Base-by-base conservation (phyloP, 2,329 filamentous ascomycete genomes). In the Torrubiella hemipterigena region DNA sequence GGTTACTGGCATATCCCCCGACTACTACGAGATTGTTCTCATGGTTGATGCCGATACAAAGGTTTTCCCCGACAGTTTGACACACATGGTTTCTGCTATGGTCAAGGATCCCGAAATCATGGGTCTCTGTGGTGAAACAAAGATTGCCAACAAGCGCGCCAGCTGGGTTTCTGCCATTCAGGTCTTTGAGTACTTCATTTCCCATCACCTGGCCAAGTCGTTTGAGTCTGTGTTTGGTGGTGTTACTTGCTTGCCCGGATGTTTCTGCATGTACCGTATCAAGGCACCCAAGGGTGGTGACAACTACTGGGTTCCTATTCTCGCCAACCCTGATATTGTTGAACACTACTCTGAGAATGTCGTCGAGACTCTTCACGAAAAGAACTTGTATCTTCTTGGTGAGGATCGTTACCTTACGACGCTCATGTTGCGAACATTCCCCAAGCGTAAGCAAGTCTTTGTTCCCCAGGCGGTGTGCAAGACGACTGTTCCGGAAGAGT, bases 231-330 rank as follows among this genome's bases (percentile, higher is more conserved):
- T 95, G 42, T 98, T 98, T 58, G 91, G 91, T 60, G 91, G 91
- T 81, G 91, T 98, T 38, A 98, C 91, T 41, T 98, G 91, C 69
- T 68, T 98, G 45, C 91, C 91, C 12, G 91, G 91, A 42, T 98
- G 91, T 67, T 98, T 98, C 77, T 95, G 86, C 69, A 98, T 98
- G 93, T 98, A 98, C 65, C 83, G 91, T 49, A 96, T 98, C 73
- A 98, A 98, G 62, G 83, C 91, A 18, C 93, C 91, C 38, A 98
- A 98, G 63, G 91, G 91, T 42, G 89, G 82, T 17, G 86, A 96
- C 55, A 96, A 98, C 65, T 98, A 96, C 63, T 98, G 91, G 91
- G 91, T 98, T 16, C 91, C 91, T 7, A 96, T 98, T 48, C 72
- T 98, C 41, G 91, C 91, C 45, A 98, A 98, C 55, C 93, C 93